Conservation (phyloP, 2,329 filamentous ascomycete genomes). For the Microdochium trichocladiopsis region DNA sequence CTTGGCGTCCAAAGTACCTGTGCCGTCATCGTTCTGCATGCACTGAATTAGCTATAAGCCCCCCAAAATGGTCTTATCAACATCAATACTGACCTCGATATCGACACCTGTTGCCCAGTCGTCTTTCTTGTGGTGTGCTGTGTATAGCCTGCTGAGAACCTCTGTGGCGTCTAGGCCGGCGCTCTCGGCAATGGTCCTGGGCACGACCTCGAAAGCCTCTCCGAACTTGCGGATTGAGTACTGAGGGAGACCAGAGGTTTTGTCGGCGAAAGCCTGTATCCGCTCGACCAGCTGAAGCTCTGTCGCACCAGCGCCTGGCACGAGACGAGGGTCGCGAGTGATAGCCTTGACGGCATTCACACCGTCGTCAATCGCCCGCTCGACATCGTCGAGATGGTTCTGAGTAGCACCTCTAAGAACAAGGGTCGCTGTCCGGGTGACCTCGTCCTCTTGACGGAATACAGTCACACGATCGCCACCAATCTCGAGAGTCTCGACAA, state of each 20-base stretch:
- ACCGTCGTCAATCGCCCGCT: slow-evolving; percentile 94
- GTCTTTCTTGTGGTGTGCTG: slow-evolving; percentile 83
- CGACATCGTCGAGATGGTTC: slow-evolving; percentile 95
- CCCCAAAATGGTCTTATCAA: not conserved
- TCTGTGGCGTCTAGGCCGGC: slow-evolving; percentile 97
- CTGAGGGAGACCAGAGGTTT: slow-evolving; percentile 85
- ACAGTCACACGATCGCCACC: slow-evolving; percentile 97
- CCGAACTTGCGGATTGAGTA: slow-evolving; percentile 97
- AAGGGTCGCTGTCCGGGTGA: slow-evolving; percentile 86
- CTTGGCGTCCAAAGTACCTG: slow-evolving; percentile 77
- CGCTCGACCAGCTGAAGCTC: slow-evolving; percentile 92
- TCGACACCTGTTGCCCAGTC: slow-evolving; percentile 91
- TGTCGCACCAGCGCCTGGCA: slow-evolving; percentile 89
- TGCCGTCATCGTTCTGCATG: slow-evolving; percentile 62
- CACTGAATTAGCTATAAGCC: slow-evolving; percentile 8
- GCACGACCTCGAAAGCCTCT: slow-evolving; percentile 96
- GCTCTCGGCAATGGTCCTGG: slow-evolving; percentile 87
- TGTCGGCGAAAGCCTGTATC: slow-evolving; percentile 84
- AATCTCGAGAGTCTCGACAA: slow-evolving; percentile 96
- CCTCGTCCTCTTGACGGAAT: slow-evolving; percentile 92
- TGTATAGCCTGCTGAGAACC: slow-evolving; percentile 85
- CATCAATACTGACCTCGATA: slow-evolving; percentile 56
- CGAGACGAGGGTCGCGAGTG: slow-evolving; percentile 83
- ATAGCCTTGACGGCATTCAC: slow-evolving; percentile 99
- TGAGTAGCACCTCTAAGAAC: slow-evolving; percentile 93